These are phyloP conservation scores for Metschnikowia sp. DNA, from an alignment of 805 yeast species.

Conservation along the genomic window DNA sequence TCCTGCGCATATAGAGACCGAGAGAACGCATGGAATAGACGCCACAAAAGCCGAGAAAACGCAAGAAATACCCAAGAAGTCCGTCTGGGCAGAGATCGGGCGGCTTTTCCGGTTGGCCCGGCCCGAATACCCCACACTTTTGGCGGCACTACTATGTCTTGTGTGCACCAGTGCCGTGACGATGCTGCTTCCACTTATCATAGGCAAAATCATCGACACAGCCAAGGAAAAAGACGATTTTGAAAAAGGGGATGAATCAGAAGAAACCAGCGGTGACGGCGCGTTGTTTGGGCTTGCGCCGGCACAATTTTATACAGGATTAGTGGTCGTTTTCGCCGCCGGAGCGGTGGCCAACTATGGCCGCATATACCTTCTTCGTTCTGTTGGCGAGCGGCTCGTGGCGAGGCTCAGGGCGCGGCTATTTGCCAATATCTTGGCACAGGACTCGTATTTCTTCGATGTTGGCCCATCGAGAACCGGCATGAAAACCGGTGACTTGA, in stretches of 20 bases:
- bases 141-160: slow-evolving; percentile 60
- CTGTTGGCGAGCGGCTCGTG: slow-evolving; percentile 83
- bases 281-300: slow-evolving; percentile 55
- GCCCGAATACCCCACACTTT: slow-evolving; percentile 18
- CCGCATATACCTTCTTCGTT: slow-evolving; percentile 68
- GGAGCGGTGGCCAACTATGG: slow-evolving; percentile 83
- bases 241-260: slow-evolving; percentile 17
- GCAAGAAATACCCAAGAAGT: background rate
- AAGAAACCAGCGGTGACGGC: background rate
- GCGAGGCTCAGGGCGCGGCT: slow-evolving; percentile 78
- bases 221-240: slow-evolving; percentile 33
- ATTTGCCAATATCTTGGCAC: slow-evolving; percentile 71
- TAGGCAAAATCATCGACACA: slow-evolving; percentile 83
- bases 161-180: slow-evolving; percentile 72
- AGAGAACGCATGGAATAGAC: background rate
- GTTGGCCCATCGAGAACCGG: slow-evolving; percentile 51
- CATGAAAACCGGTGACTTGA: slow-evolving; percentile 83
- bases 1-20: background rate
- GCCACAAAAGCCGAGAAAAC: background rate
- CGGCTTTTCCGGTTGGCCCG: slow-evolving; percentile 17
- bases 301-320: slow-evolving; percentile 57
- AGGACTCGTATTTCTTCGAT: slow-evolving; percentile 88
- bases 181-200: slow-evolving; percentile 76
- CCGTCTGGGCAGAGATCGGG: slow-evolving; percentile 10
- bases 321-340: slow-evolving; percentile 59